phyloP scores from a whole-genome alignment of 805 yeast species.

The Pichia cephalocereana region DNA sequence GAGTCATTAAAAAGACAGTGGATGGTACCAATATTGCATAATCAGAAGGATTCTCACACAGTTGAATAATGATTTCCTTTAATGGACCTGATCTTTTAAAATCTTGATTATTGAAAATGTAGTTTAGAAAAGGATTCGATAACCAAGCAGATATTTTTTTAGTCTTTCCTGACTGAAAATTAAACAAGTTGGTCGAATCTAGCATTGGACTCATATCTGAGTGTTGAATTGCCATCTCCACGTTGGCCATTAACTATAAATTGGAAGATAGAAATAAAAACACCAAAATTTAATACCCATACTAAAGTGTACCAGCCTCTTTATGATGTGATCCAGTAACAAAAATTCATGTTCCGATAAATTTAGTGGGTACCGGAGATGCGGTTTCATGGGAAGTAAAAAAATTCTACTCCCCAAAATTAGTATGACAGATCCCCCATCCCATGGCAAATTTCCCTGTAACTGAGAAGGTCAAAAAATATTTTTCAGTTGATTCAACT shows the following conservation, averaged over 20 bases:
- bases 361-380: too few relatives aligned
- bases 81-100: constrained; percentile 35
- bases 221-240: not conserved
- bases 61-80: constrained; percentile 34
- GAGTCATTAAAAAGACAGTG: constrained; percentile 34
- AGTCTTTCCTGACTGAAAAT: not conserved
- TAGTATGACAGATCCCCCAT: too few relatives aligned
- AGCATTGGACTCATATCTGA: not conserved
- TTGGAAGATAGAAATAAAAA: too few relatives aligned
- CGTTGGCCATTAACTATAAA: not conserved
- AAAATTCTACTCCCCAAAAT: too few relatives aligned
- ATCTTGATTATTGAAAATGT: constrained; percentile 56
- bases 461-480: too few relatives aligned
- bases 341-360: too few relatives aligned
- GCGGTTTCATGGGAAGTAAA: too few relatives aligned
- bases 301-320: too few relatives aligned
- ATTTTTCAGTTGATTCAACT: too few relatives aligned
- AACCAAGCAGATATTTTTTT: constrained; percentile 20
- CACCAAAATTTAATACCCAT: too few relatives aligned
- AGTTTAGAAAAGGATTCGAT: constrained; percentile 55
- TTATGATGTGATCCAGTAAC: too few relatives aligned
- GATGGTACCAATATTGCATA: constrained; percentile 61
- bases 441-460: too few relatives aligned
- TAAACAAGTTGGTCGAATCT: not conserved
- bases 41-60: constrained; percentile 38